Percentiles rank a stretch among this genome's conserved stretches.
Conservation (phyloP, 352 stramenopile species). For the Globisporangium irregulare region DNA sequence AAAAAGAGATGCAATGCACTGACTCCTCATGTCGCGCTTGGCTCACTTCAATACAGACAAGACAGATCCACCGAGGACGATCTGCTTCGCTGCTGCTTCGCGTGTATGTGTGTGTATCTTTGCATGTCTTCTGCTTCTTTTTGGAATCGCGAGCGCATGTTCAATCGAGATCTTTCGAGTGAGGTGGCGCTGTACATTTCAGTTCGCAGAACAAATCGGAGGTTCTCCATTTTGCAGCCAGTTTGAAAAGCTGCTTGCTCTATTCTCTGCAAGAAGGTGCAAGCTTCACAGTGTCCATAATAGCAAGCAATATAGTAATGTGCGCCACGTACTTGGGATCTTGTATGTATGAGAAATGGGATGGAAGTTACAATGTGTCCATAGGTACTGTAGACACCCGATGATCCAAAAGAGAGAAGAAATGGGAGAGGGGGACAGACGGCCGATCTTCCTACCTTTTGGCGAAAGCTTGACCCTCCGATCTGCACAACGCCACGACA, state of each 20-base stretch:
- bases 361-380: slow-evolving; percentile 1
- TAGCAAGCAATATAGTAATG: background rate
- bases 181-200: slow-evolving; percentile 3
- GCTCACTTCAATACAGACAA: slow-evolving; percentile 12
- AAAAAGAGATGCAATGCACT: slow-evolving; percentile 14
- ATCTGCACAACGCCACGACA: slow-evolving; percentile 11
- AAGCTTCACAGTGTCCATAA: background rate
- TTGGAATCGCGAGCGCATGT: background rate
- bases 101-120: background rate
- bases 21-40: slow-evolving; percentile 8
- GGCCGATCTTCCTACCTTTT: slow-evolving; percentile 12
- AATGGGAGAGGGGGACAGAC: background rate
- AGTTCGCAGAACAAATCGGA: background rate
- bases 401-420: background rate
- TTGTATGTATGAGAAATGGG: background rate
- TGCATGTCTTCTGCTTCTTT: background rate
- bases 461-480: background rate
- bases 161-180: background rate
- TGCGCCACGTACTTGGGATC: background rate
- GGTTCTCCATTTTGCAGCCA: background rate
- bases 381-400: background rate
- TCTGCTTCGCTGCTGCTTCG: background rate
- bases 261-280: background rate
- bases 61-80: background rate
- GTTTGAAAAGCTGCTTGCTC: background rate